Evolutionary conservation across 2,329 filamentous ascomycete species (phyloP), one percentile per base, ranked within the genome.

Genomic region (Colletotrichum orbiculare): DNA sequence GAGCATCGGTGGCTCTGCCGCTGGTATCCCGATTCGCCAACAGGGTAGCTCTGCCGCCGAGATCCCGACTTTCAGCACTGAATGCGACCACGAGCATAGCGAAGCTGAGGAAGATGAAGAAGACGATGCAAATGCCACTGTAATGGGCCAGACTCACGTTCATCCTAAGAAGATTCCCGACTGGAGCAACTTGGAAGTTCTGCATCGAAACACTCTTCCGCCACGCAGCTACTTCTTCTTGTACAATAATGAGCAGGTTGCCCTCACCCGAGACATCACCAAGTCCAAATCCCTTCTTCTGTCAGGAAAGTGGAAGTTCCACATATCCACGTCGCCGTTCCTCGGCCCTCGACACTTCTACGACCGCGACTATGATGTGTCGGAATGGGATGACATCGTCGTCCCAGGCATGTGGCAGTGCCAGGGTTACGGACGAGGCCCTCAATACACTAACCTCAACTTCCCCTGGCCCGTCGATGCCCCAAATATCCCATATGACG

Each of bases 401-500:
- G 90, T 92, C 0, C 90, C 89, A 0, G 87, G 88, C 12, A 87
- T 89, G 79, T 93, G 90, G 90, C 90, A 92, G 74, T 78, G 90
- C 1, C 86, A 91, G 70, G 89, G 89, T 12, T 87, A 86, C 69
- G 90, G 89, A 4, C 77, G 77, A 25, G 79, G 83, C 9, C 90
- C 90, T 2, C 88, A 91, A 54, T 92, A 92, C 71, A 92, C 89
- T 9, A 93, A 93, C 67, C 79, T 89, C 54, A 80, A 86, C 55
- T 92, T 86, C 67, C 90, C 89, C 0, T 90, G 90, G 71, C 88
- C 89, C 0, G 87, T 90, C 0, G 82, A 89, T 59, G 89, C 90
- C 1, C 91, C 91, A 0, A 78, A 88, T 69, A 83, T 90, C 1
- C 86, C 89, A 0, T 83, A 83, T 1, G 83, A 90, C 15, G 89